Conservation (phyloP, 208 protist species). For the Acanthamoeba triangularis region DNA sequence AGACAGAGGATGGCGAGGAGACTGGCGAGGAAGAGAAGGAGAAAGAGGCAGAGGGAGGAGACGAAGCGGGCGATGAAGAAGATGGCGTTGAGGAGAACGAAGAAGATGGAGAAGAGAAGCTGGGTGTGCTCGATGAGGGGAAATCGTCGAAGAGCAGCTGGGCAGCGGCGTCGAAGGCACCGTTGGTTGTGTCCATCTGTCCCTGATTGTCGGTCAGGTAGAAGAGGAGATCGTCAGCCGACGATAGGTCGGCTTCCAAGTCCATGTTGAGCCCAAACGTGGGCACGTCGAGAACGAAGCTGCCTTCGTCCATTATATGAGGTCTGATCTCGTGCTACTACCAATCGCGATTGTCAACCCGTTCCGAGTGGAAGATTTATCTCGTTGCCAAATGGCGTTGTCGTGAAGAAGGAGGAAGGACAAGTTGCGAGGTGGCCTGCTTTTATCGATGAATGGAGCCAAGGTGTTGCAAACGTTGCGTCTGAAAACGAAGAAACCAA, state of each 20-base stretch:
- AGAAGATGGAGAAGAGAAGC: neutral
- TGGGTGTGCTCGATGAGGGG: neutral
- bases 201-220: neutral
- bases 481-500: neutral
- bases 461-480: too few relatives aligned
- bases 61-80: neutral
- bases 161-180: neutral
- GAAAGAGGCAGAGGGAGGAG: neutral
- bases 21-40: neutral
- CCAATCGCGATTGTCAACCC: neutral
- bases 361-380: neutral
- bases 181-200: neutral
- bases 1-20: neutral
- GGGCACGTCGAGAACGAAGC: neutral
- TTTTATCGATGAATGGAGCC: too few relatives aligned
- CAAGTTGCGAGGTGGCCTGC: too few relatives aligned
- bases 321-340: neutral
- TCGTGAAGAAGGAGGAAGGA: too few relatives aligned
- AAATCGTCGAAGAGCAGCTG: neutral
- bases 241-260: neutral
- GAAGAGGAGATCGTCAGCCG: neutral
- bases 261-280: constrained; percentile 21
- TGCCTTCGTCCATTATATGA: neutral
- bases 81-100: neutral
- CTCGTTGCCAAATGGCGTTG: too few relatives aligned